Evolutionary conservation across 345 rosid species (phyloP).

Genomic region (Bruguiera sexangula): DNA sequence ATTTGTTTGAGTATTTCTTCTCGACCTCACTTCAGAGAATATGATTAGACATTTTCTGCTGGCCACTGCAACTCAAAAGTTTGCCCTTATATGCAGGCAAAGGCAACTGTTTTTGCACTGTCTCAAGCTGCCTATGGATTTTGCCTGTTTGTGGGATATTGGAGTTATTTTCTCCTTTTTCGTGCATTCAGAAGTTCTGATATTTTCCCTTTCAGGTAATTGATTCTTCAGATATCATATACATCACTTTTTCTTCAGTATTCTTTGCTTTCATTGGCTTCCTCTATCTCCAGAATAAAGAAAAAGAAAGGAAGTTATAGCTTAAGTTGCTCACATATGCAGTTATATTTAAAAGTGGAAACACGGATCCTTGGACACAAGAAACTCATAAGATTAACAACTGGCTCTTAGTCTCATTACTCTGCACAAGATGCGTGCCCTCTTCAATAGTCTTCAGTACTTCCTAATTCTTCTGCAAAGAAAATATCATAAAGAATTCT

Average conservation of each 20-base stretch:
- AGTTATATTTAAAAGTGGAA: neutral
- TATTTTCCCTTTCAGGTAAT: constrained; percentile 89
- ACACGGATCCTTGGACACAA: neutral
- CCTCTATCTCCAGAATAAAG: neutral
- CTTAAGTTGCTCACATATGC: neutral
- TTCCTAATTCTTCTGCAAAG: neutral
- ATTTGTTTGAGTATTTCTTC: neutral
- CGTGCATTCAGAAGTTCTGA: constrained; percentile 41
- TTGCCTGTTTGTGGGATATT: constrained; percentile 70
- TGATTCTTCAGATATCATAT: constrained; percentile 11
- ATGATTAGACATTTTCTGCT: too few relatives aligned
- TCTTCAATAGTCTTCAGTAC: neutral
- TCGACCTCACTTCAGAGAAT: neutral
- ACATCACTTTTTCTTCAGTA: constrained; percentile 11
- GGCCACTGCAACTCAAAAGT: too few relatives aligned
- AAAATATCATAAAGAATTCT: neutral
- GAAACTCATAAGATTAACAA: too few relatives aligned
- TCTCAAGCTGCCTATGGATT: constrained; percentile 87
- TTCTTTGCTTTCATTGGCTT: neutral
- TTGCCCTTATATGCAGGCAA: constrained; percentile 44
- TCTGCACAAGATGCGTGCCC: neutral
- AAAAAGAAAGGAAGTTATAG: neutral
- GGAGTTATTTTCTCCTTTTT: constrained; percentile 73
- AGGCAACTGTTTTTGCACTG: constrained; percentile 56
- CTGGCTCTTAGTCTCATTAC: neutral